These are phyloP conservation scores for Pyrus pyrifolia DNA, from an alignment of 306 rosid genomes.

Conservation along the genomic window DNA sequence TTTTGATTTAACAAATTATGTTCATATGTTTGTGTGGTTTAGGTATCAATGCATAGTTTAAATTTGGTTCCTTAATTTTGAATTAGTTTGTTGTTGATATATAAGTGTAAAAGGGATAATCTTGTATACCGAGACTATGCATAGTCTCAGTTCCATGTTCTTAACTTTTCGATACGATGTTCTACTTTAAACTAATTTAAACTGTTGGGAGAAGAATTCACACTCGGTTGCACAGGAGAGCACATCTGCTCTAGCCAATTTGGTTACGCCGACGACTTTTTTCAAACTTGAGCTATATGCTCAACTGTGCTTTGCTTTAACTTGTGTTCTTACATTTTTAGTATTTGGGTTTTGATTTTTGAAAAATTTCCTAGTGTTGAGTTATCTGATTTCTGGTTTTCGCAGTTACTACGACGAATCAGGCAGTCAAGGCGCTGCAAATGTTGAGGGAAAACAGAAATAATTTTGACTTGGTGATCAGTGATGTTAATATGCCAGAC, in stretches of 20 bases:
- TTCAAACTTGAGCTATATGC: no score
- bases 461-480: conserved; percentile 66
- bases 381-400: conserved; percentile 18
- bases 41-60: not conserved
- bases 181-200: no score
- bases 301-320: no score
- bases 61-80: not conserved
- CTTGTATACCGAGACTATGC: not conserved
- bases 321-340: no score
- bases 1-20: not conserved
- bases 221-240: no score
- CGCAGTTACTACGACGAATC: conserved; percentile 68
- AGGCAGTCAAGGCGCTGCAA: conserved; percentile 55
- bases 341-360: conserved; percentile 1
- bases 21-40: not conserved
- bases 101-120: not conserved
- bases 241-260: no score
- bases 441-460: conserved; percentile 64
- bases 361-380: not conserved
- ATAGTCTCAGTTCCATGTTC: not conserved
- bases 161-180: not conserved
- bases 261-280: no score
- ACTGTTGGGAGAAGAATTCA: no score
- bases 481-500: conserved; percentile 86
- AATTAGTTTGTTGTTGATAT: not conserved